phyloP scores from a whole-genome alignment of 257 asterid genomes.

The Datura wrightii region DNA sequence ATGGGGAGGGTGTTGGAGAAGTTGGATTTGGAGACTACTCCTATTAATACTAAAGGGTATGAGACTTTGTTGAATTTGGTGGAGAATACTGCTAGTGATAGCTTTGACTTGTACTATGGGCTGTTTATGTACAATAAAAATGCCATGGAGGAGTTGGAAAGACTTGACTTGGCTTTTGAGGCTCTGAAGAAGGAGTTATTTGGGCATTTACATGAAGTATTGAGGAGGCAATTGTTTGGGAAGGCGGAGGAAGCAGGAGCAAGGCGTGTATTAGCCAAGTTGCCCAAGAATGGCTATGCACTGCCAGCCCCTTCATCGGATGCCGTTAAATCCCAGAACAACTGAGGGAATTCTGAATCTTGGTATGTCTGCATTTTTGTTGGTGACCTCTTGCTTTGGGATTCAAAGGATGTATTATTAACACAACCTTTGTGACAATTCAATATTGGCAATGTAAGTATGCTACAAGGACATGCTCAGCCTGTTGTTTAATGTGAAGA shows the following conservation, averaged over 20 bases:
- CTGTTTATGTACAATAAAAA: constrained; percentile 78
- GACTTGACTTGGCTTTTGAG: constrained; percentile 79
- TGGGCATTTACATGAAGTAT: constrained; percentile 69
- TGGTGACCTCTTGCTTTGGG: constrained; percentile 24
- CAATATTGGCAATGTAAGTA: not conserved
- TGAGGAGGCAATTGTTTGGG: constrained; percentile 82
- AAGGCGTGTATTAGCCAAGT: constrained; percentile 52
- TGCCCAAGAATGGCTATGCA: constrained; percentile 56
- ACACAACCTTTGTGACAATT: not conserved
- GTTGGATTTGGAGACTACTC: constrained; percentile 61
- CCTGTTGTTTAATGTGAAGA: constrained; percentile 19
- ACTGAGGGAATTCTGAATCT: constrained; percentile 29
- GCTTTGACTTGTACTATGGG: constrained; percentile 84
- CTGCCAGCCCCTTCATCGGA: constrained; percentile 57
- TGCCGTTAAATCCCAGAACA: constrained; percentile 25
- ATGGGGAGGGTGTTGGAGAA: constrained; percentile 86
- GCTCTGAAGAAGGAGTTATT: constrained; percentile 76
- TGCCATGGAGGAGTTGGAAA: constrained; percentile 79
- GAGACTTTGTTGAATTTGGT: constrained; percentile 80
- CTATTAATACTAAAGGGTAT: constrained; percentile 81
- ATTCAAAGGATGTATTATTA: constrained; percentile 9
- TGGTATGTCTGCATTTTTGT: constrained; percentile 29
- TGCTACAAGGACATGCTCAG: not conserved
- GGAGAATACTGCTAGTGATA: constrained; percentile 74
- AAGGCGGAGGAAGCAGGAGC: constrained; percentile 55